Percentiles rank a stretch among this genome's conserved stretches.
Conservation (phyloP, 192 early-diverging fungal species). For the Haplosporangium gracile region DNA sequence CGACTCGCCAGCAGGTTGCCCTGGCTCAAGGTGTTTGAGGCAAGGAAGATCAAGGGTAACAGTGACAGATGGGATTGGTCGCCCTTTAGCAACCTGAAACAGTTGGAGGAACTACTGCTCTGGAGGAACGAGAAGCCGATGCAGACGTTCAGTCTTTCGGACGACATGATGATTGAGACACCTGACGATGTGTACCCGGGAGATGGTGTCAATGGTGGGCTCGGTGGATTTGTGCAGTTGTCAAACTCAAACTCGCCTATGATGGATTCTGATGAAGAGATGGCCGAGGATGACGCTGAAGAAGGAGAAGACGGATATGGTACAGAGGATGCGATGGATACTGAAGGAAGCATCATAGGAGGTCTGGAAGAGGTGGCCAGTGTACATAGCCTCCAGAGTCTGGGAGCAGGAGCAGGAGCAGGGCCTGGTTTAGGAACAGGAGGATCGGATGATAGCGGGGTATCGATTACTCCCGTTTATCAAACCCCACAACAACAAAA, state of each 20-base stretch:
- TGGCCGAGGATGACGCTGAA: not conserved
- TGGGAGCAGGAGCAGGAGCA: slow-evolving; percentile 2
- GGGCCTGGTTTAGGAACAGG: not conserved
- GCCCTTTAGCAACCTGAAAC: slow-evolving; percentile 18
- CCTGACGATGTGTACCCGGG: slow-evolving; percentile 41
- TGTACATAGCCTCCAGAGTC: slow-evolving; percentile 14
- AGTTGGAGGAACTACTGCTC: slow-evolving; percentile 33
- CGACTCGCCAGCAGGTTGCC: slow-evolving; percentile 29
- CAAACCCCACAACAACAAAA: not conserved
- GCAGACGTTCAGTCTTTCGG: slow-evolving; percentile 33
- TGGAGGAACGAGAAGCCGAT: slow-evolving; percentile 34
- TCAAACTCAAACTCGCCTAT: slow-evolving; percentile 5
- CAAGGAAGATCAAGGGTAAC: slow-evolving; percentile 32
- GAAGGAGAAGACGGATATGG: not conserved
- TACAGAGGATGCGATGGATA: not conserved
- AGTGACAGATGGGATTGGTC: slow-evolving; percentile 43
- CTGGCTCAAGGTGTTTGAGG: slow-evolving; percentile 40
- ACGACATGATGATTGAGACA: slow-evolving; percentile 7
- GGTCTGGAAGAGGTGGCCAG: not conserved
- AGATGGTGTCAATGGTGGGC: slow-evolving; percentile 16
- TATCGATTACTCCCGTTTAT: not conserved
- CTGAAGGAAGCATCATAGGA: not conserved
- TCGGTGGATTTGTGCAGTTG: slow-evolving; percentile 32
- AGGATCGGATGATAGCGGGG: not conserved
- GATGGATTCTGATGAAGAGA: slow-evolving; percentile 10